These are phyloP conservation scores for Kurtzmaniella natalensis DNA, from an alignment of 1,139 yeast species.

Conservation along the genomic window DNA sequence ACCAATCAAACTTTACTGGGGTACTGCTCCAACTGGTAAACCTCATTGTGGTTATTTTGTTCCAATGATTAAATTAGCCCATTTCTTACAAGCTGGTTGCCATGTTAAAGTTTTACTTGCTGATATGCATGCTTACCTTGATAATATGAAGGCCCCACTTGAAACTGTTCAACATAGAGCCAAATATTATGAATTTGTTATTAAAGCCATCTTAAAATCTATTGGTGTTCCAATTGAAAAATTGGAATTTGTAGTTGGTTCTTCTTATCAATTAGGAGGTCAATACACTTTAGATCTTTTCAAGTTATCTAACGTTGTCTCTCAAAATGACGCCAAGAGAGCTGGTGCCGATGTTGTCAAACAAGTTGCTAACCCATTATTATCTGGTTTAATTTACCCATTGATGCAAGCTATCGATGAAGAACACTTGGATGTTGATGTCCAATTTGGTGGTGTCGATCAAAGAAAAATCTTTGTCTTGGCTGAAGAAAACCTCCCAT, in stretches of 20 bases:
- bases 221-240: slow-evolving; percentile 90
- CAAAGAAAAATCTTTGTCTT: slow-evolving; percentile 96
- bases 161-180: slow-evolving; percentile 90
- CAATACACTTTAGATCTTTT: slow-evolving; percentile 87
- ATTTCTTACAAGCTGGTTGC: slow-evolving; percentile 93
- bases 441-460: slow-evolving; percentile 98
- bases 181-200: slow-evolving; percentile 75
- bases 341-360: slow-evolving; percentile 99
- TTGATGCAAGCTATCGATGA: slow-evolving; percentile 99
- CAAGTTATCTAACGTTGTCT: slow-evolving; percentile 73
- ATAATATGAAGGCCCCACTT: slow-evolving; percentile 96
- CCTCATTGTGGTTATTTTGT: slow-evolving; percentile 99
- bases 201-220: slow-evolving; percentile 79
- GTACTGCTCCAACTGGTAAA: slow-evolving; percentile 76
- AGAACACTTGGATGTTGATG: slow-evolving; percentile 83
- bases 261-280: slow-evolving; percentile 75
- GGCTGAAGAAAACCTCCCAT: slow-evolving; percentile 90
- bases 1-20: slow-evolving; percentile 91
- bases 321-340: slow-evolving; percentile 95
- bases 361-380: slow-evolving; percentile 90
- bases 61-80: slow-evolving; percentile 95
- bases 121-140: slow-evolving; percentile 96
- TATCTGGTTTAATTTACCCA: slow-evolving; percentile 94
- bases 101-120: slow-evolving; percentile 90
- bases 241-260: slow-evolving; percentile 79